phyloP scores from a whole-genome alignment of 2,329 filamentous ascomycete genomes.

The Fusarium gaditjirri region DNA sequence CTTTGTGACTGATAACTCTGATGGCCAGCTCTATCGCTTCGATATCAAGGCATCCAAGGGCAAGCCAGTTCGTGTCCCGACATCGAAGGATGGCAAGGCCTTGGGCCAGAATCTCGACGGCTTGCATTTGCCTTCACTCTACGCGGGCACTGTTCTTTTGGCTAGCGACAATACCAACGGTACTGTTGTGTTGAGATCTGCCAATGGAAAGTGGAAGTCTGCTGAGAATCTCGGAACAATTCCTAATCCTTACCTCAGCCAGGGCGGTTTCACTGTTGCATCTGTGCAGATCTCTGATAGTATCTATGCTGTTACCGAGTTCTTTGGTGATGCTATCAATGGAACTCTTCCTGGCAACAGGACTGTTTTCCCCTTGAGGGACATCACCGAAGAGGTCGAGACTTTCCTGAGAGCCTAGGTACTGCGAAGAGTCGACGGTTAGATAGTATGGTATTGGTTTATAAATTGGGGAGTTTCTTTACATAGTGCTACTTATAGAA shows the following conservation, averaged over 20 bases:
- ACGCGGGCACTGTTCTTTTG: conserved; percentile 49
- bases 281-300: conserved; percentile 23
- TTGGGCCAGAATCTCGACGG: conserved; percentile 39
- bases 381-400: conserved; percentile 10
- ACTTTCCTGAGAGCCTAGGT: neutral
- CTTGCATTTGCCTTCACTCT: conserved; percentile 49
- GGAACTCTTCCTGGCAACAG: neutral
- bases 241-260: conserved; percentile 25
- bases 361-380: conserved; percentile 2
- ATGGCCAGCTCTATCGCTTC: conserved; percentile 50
- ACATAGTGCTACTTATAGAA: fast-evolving
- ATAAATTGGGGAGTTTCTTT: neutral
- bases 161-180: conserved; percentile 47
- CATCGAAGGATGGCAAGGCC: neutral
- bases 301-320: conserved; percentile 9
- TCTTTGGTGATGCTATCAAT: conserved; percentile 11
- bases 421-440: fast-evolving
- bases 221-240: conserved; percentile 51
- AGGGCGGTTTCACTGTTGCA: conserved; percentile 24
- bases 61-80: neutral
- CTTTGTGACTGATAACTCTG: conserved; percentile 45
- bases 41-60: conserved; percentile 38
- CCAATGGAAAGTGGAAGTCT: conserved; percentile 49
- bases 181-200: conserved; percentile 50
- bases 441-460: no score